Evolutionary conservation across 441 rosid genomes (phyloP), one percentile per base, ranked within the genome.

Genomic region (Adansonia rubrostipa): DNA sequence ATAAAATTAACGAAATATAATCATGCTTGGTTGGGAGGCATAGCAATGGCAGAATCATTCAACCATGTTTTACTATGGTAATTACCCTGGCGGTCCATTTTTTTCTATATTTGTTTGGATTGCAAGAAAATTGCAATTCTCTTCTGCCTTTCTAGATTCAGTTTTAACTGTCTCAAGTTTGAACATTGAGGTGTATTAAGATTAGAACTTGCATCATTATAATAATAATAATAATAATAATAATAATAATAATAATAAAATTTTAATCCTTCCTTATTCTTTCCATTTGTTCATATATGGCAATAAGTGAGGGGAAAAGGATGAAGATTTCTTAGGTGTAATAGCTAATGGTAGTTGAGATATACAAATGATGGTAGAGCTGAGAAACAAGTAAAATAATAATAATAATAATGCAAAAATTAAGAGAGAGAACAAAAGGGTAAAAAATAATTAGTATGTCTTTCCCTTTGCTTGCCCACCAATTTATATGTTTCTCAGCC

Each of bases 321-420:
- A 72, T 53, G 50, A 44, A 42, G 56, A 8, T 13, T 24, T 15
- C 6, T 11, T 40, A 68, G 73, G 64, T 36, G 40, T 4, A 36
- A 1, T n/a, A 70, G 75, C 9, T 78, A 60, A 9, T 76, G 78
- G 64, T 71, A 76, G 79, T 73, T 80, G 81, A 82, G 78, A 80
- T 78, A 80, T 78, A 80, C 76, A 85, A 85, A 85, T 85, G 84
- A 85, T 85, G 87, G 73, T 77, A 53, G 71, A 19, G 66, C 81
- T 40, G 73, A 58, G 56, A 40, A 61, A 82, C 87, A 78, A 68
- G 66, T 70, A 64, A 64, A 70, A 36, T 36, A 2, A 36, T 36
- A 42, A 45, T 8, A n/a, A 66, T 8, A 4, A 60, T 0, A 60
- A 24, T 24, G 1, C 28, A 24, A 24, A 24, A 24, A 24, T 24